Conservation (phyloP, 306 rosid species). For the Trichosanthes truncata region DNA sequence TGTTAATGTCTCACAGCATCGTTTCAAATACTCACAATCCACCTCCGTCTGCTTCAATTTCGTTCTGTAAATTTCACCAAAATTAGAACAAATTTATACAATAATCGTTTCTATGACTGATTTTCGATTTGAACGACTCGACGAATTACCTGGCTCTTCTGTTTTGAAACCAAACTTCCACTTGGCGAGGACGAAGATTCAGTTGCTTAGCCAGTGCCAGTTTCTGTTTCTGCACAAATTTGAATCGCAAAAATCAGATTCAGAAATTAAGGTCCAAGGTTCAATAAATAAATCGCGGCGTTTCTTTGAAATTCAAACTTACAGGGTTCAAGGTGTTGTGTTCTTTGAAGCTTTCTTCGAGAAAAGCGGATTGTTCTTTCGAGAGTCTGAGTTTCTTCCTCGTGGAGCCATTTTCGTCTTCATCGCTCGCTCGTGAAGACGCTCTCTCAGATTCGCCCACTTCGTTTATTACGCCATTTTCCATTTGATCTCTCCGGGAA, state of each 20-base stretch:
- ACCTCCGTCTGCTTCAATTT: constrained; percentile 72
- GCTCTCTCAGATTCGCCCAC: constrained; percentile 18
- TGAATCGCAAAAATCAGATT: not conserved
- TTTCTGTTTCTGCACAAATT: constrained; percentile 18
- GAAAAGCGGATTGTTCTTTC: constrained; percentile 29
- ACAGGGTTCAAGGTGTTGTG: constrained; percentile 32
- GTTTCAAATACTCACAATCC: constrained; percentile 60
- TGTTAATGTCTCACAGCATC: constrained; percentile 60
- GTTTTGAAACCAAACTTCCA: constrained; percentile 34
- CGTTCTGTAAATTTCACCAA: constrained; percentile 25
- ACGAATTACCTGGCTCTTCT: constrained; percentile 25
- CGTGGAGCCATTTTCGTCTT: constrained; percentile 22
- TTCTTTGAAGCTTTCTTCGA: constrained; percentile 32
- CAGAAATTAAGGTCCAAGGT: not conserved
- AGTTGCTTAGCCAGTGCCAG: constrained; percentile 19
- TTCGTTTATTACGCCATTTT: constrained; percentile 13
- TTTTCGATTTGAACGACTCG: not conserved
- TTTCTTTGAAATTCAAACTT: not conserved
- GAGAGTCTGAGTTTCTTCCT: constrained; percentile 29
- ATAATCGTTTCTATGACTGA: not conserved
- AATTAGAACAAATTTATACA: not conserved
- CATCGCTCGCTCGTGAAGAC: constrained; percentile 24
- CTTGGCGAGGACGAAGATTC: constrained; percentile 26
- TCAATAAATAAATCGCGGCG: not conserved
- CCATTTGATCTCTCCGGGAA: not conserved